Percentiles rank a stretch among this genome's conserved stretches.
phyloP scores from a whole-genome alignment of 2,329 filamentous ascomycete species.

The Botrytis sinoallii region DNA sequence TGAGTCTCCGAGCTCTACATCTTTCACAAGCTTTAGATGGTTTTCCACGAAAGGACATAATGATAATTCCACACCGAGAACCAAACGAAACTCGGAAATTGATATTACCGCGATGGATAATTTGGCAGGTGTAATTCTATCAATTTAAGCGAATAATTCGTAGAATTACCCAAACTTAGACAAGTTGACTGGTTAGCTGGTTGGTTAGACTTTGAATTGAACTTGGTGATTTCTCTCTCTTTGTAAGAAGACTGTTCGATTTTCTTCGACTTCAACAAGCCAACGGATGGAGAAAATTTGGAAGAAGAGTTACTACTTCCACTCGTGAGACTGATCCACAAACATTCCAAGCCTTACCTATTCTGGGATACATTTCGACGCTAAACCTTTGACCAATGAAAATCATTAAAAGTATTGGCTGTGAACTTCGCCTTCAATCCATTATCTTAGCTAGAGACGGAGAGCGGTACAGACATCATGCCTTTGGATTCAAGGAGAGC shows the following conservation, averaged over 20 bases:
- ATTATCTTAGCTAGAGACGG: too few species aligned
- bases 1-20: constrained; percentile 27
- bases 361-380: constrained; percentile 2
- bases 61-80: background rate
- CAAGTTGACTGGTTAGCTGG: background rate
- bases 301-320: background rate
- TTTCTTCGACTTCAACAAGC: background rate
- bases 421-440: background rate
- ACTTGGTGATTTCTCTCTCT: background rate
- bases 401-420: background rate
- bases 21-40: constrained; percentile 25
- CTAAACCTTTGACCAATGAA: background rate
- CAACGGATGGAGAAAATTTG: background rate
- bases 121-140: background rate
- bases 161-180: background rate
- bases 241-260: background rate
- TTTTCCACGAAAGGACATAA: constrained; percentile 19
- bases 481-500: background rate
- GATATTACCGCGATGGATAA: background rate
- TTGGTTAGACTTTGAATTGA: background rate
- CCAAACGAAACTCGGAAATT: background rate
- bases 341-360: background rate
- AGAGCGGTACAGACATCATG: background rate
- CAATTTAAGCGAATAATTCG: background rate
- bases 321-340: background rate